Percentiles rank a stretch among this genome's conserved stretches.
Evolutionary conservation across 2,329 filamentous ascomycete species (phyloP).

Genomic region (Laburnicola sp.): DNA sequence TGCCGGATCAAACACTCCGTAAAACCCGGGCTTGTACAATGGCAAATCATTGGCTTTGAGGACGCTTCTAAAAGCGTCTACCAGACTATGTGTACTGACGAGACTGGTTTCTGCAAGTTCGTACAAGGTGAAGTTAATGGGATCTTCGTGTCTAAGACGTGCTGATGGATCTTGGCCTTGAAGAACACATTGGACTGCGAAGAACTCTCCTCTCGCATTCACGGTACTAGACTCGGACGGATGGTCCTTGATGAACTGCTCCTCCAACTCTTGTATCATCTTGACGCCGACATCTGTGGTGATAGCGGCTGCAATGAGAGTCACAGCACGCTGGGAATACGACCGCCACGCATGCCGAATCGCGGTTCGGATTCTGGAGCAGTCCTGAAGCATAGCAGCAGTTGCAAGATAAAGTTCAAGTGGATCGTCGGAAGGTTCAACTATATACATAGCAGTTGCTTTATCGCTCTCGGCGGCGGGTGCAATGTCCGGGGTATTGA

Average conservation of each 20-base stretch:
- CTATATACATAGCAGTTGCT: conserved; percentile 1
- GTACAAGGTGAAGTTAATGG: neutral
- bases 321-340: conserved; percentile 6
- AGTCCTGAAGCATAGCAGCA: conserved; percentile 7
- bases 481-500: conserved; percentile 35
- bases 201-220: conserved; percentile 2
- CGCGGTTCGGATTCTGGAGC: conserved; percentile 7
- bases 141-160: neutral
- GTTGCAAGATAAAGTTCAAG: conserved; percentile 12
- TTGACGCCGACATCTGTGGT: conserved; percentile 10
- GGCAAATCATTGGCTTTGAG: neutral
- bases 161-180: neutral
- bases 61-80: neutral
- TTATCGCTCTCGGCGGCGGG: conserved; percentile 15
- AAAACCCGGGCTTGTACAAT: conserved; percentile 24
- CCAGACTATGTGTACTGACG: neutral
- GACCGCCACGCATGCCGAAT: neutral
- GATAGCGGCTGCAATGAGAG: conserved; percentile 5
- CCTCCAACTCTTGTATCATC: conserved; percentile 5
- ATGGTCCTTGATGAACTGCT: conserved; percentile 11
- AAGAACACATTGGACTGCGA: neutral
- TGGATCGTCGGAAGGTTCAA: conserved; percentile 10
- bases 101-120: neutral
- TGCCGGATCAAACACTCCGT: conserved; percentile 34
- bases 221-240: neutral